These are phyloP conservation scores for Capsicum chinense DNA, from an alignment of 257 asterid species.

Conservation along the genomic window DNA sequence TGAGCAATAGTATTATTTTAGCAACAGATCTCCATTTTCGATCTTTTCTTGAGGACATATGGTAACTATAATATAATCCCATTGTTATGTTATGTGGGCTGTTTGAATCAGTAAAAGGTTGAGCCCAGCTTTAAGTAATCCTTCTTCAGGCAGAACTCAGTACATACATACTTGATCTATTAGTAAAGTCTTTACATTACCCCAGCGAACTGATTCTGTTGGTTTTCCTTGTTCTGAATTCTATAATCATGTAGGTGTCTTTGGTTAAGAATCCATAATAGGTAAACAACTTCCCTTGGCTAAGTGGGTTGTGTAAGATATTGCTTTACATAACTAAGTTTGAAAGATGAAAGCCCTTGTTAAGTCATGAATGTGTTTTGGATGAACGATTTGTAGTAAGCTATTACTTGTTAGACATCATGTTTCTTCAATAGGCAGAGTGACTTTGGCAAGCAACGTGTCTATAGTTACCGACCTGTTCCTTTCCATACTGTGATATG, in stretches of 20 bases:
- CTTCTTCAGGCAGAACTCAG: background rate
- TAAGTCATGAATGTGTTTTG: background rate
- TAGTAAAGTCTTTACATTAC: background rate
- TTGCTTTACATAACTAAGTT: background rate
- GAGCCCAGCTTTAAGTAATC: background rate
- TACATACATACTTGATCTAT: background rate
- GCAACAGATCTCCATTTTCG: background rate
- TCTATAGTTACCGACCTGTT: background rate
- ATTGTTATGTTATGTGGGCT: background rate
- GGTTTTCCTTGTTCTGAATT: background rate
- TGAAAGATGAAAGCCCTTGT: background rate
- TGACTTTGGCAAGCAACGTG: background rate
- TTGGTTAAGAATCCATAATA: background rate
- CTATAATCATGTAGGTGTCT: slow-evolving; percentile 15
- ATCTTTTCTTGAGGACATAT: background rate
- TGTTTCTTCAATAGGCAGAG: background rate
- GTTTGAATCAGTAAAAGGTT: background rate
- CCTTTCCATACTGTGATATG: background rate
- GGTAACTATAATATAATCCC: background rate
- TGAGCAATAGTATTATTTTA: background rate
- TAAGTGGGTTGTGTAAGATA: background rate
- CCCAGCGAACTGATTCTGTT: background rate
- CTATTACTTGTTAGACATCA: background rate
- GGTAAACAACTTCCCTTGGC: background rate
- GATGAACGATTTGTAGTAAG: background rate